These are phyloP conservation scores for Zhuliangozyma parablackwelliae DNA, from an alignment of 1,139 yeast species.

Conservation along the genomic window DNA sequence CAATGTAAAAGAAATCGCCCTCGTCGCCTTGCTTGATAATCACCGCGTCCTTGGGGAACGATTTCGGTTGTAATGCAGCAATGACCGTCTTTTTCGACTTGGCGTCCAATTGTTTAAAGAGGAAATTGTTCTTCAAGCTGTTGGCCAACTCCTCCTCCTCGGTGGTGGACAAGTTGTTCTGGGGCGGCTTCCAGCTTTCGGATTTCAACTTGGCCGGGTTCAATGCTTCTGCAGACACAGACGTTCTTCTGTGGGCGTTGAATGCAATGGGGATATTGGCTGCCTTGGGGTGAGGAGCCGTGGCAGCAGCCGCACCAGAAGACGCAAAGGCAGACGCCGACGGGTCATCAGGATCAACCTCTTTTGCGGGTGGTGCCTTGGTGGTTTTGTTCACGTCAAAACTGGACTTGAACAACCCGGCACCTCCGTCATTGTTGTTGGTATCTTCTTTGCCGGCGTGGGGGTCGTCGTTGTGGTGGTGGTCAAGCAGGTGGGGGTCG, in stretches of 20 bases:
- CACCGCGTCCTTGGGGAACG: constrained; percentile 53
- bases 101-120: constrained; percentile 73
- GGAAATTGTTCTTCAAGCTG: constrained; percentile 73
- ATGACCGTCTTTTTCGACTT: constrained; percentile 75
- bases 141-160: constrained; percentile 67
- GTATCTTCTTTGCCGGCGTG: constrained; percentile 3
- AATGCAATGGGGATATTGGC: constrained; percentile 49
- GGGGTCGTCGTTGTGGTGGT: constrained; percentile 10
- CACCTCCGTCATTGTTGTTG: constrained; percentile 4
- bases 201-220: constrained; percentile 53
- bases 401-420: constrained; percentile 38
- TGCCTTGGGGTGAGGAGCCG: constrained; percentile 11
- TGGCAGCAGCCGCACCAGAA: constrained; percentile 13
- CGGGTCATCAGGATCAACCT: constrained; percentile 15
- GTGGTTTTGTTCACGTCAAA: constrained; percentile 36
- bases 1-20: constrained; percentile 89
- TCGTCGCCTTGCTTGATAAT: constrained; percentile 93
- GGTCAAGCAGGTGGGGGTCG: constrained; percentile 55
- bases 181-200: constrained; percentile 73
- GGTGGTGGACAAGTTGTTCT: constrained; percentile 56
- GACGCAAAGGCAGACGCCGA: constrained; percentile 5
- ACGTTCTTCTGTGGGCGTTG: constrained; percentile 80
- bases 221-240: constrained; percentile 79
- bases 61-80: constrained; percentile 73
- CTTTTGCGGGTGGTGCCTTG: constrained; percentile 8